Evolutionary conservation across 805 yeast genomes (phyloP).

Genomic region (Schizosaccharomyces osmophilus): DNA sequence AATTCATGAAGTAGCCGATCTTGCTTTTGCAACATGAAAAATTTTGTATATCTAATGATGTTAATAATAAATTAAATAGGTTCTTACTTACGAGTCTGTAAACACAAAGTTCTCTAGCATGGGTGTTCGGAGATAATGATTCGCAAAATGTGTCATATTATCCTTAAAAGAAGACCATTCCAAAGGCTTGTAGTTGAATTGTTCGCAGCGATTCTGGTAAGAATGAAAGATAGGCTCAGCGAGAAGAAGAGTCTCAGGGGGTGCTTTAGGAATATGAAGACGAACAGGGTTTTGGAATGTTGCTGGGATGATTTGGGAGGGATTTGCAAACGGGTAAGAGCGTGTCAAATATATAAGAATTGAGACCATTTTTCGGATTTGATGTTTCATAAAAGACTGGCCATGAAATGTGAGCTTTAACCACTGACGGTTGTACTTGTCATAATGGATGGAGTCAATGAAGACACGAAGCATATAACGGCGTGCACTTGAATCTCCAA

Average conservation of each 20-base stretch:
- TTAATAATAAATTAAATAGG: not conserved
- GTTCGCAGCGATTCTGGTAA: not conserved
- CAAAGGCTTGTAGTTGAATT: not conserved
- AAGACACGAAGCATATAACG: constrained; percentile 58
- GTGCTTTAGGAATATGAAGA: constrained; percentile 93
- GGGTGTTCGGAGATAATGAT: not conserved
- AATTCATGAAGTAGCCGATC: not conserved
- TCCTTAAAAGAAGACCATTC: not conserved
- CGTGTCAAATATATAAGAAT: not conserved
- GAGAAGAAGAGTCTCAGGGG: constrained; percentile 71
- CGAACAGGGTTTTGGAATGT: constrained; percentile 49
- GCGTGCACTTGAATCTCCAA: constrained; percentile 61
- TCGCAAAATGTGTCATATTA: not conserved
- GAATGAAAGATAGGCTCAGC: constrained; percentile 37
- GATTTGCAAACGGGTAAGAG: not conserved
- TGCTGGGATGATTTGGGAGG: not conserved
- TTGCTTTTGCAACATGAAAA: not conserved
- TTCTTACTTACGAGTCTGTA: not conserved
- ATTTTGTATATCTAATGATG: not conserved
- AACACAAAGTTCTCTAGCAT: not conserved
- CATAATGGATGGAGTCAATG: constrained; percentile 76
- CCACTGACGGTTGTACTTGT: constrained; percentile 47
- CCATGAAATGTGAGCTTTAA: constrained; percentile 88
- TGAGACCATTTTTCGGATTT: constrained; percentile 66
- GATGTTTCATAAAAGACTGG: constrained; percentile 94